Percentiles rank a stretch among this genome's conserved stretches.
phyloP scores from a whole-genome alignment of 202 grass and related monocot genomes.

The Eragrostis tef region DNA sequence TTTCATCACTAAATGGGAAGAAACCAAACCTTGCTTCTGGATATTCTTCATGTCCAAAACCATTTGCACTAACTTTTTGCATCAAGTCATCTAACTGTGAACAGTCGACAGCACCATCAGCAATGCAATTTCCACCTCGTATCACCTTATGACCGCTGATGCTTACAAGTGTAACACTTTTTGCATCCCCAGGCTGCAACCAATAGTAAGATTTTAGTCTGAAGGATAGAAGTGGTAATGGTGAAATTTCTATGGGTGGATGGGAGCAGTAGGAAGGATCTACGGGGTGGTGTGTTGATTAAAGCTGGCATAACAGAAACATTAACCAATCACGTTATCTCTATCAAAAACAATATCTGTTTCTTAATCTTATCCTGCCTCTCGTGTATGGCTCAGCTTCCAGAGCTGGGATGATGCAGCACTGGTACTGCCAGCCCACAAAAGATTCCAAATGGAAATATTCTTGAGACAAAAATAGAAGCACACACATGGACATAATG shows the following conservation, averaged over 20 bases:
- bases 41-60: slow-evolving; percentile 81
- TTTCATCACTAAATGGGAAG: slow-evolving; percentile 25
- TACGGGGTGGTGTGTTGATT: no score
- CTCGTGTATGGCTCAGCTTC: no score
- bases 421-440: no score
- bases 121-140: slow-evolving; percentile 80
- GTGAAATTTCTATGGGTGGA: no score
- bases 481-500: background rate
- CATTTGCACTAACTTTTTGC: slow-evolving; percentile 60
- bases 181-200: slow-evolving; percentile 81
- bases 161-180: slow-evolving; percentile 88
- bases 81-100: slow-evolving; percentile 66
- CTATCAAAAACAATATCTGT: no score
- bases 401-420: no score
- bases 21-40: slow-evolving; percentile 65
- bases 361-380: no score
- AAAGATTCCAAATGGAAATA: background rate
- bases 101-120: slow-evolving; percentile 70
- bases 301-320: no score
- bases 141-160: slow-evolving; percentile 85
- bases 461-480: slow-evolving; percentile 28
- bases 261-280: no score
- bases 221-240: slow-evolving; percentile 4
- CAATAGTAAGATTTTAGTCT: slow-evolving; percentile 23
- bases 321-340: no score